A percentile compares a stretch with the other conserved stretches of the same genome.
phyloP scores from a whole-genome alignment of 352 stramenopile genomes.

The Pythium aquatile region DNA sequence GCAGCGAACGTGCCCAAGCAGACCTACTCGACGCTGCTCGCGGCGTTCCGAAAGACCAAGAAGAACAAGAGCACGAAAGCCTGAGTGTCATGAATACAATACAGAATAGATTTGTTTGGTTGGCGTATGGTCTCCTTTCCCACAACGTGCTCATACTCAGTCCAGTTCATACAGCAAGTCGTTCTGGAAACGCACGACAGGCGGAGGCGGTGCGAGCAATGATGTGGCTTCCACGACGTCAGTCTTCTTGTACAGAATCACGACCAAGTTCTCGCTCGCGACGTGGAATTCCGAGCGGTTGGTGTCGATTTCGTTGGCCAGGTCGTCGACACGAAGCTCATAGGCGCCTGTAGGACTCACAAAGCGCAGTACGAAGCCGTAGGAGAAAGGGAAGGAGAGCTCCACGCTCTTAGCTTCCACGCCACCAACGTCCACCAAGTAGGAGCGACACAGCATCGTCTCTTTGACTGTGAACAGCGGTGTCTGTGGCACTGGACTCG shows the following conservation, averaged over 20 bases:
- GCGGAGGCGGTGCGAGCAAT: conserved; percentile 6
- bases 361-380: conserved; percentile 40
- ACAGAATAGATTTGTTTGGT: conserved; percentile 38
- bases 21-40: conserved; percentile 71
- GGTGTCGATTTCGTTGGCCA: conserved; percentile 34
- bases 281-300: conserved; percentile 43
- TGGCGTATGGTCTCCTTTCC: neutral
- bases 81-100: conserved; percentile 13
- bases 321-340: conserved; percentile 32
- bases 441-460: conserved; percentile 47
- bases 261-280: conserved; percentile 69
- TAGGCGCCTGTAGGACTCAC: conserved; percentile 20
- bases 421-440: conserved; percentile 39
- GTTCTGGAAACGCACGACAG: conserved; percentile 61
- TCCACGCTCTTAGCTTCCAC: conserved; percentile 42
- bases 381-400: conserved; percentile 36
- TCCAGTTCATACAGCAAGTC: conserved; percentile 72
- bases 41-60: conserved; percentile 59
- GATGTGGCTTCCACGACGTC: conserved; percentile 2
- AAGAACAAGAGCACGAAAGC: conserved; percentile 25
- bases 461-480: conserved; percentile 45
- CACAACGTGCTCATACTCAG: conserved; percentile 18
- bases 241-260: conserved; percentile 53
- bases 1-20: conserved; percentile 46
- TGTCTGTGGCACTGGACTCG: neutral